These are phyloP conservation scores for Lentinula sp. DNA, from an alignment of 768 basidiomycete species.

Conservation along the genomic window DNA sequence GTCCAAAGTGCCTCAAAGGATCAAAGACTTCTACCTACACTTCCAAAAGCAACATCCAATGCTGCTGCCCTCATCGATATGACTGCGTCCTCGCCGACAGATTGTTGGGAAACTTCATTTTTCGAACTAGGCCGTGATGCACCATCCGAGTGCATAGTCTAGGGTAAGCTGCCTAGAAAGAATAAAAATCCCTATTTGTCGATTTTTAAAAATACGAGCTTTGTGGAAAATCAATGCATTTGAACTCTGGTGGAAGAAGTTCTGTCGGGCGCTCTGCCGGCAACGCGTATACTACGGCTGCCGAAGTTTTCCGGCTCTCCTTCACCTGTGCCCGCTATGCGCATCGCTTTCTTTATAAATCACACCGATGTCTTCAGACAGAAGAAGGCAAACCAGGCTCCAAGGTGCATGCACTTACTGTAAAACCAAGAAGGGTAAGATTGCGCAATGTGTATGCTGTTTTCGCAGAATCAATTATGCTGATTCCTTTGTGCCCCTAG, in stretches of 20 bases:
- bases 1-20: not conserved
- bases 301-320: not conserved
- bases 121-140: constrained; percentile 1
- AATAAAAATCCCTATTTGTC: not conserved
- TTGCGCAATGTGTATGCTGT: not conserved
- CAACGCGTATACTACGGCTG: not conserved
- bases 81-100: constrained; percentile 11
- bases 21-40: constrained; percentile 31
- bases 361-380: not conserved
- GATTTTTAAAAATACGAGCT: not conserved
- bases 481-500: not conserved
- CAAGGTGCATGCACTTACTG: not conserved
- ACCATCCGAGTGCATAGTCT: constrained; percentile 14
- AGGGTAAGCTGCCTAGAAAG: not conserved
- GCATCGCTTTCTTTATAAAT: not conserved
- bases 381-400: not conserved
- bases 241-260: not conserved
- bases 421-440: not conserved
- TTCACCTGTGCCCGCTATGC: not conserved
- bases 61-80: constrained; percentile 19
- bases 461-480: not conserved
- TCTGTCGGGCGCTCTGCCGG: not conserved
- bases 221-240: not conserved
- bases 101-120: not conserved
- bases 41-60: constrained; percentile 53